Base-by-base conservation (phyloP, 768 basidiomycete species). In the Mycena capillaripes region DNA sequence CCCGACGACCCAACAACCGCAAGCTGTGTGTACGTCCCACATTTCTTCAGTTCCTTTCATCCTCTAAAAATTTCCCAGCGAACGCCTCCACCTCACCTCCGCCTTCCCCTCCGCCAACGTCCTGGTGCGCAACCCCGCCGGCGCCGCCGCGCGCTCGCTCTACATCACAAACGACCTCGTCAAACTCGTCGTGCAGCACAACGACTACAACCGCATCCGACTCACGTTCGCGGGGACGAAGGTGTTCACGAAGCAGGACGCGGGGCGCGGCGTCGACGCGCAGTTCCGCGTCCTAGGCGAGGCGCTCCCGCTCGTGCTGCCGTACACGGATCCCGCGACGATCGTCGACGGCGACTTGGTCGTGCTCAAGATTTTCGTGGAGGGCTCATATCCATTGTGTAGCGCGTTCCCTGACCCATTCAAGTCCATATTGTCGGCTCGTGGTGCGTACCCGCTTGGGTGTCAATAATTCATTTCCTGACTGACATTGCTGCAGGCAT, bases 171-270 rank as follows among this genome's bases (percentile, higher is more conserved):
- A 97, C 78, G 89, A 92, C 76, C 84, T 94, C 76, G 93, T 97
- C 79, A 95, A 94, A 81, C 82, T 86, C n/a, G 86, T 99, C 71
- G 88, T 98, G 67, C 78, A 85, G 62, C 84, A 92, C 78, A 99
- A 99, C 79, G 92, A 95, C 79, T 97, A 93, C 79, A 88, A 89
- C 32, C 91, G 92, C 30, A 87, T 98, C 66, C 91, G 98, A 2
- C 90, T 99, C 62, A 92, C 97, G 76, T 91, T 94, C 17, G 93
- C 95, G n/a, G 98, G 98, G 23, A 96, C 97, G 46, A 97, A 98
- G 81, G 91, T 96, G 16, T 94, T 99, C 81, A 89, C 91, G 8
- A 94, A 95, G 78, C 97, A 99, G 80, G 97, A 97, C 70, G 90
- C 89, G 2, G 90, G 88, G 2, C 89, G 89, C 52, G 90, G 87